Evolutionary conservation across 1,284 basidiomycete species (phyloP).

Genomic region (Apiotrichum brassicae): DNA sequence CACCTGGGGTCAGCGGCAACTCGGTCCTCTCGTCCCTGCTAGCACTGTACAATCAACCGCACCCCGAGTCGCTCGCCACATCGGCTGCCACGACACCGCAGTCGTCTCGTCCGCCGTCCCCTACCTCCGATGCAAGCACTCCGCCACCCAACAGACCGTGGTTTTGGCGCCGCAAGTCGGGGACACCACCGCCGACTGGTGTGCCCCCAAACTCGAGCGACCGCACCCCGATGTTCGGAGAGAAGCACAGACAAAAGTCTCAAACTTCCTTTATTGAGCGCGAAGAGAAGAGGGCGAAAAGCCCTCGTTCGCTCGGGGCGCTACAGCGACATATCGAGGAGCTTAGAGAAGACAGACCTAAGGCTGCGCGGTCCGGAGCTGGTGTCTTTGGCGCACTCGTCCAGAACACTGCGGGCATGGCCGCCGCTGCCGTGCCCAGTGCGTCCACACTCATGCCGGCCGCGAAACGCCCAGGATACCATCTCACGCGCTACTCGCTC

Average conservation of each 20-base stretch:
- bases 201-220: not conserved
- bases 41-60: constrained; percentile 37
- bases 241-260: not conserved
- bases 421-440: constrained; percentile 56
- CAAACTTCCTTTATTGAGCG: constrained; percentile 8
- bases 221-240: not conserved
- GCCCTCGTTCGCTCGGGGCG: constrained; percentile 15
- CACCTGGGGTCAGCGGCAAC: constrained; percentile 27
- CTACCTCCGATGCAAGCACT: constrained; percentile 23
- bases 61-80: constrained; percentile 25
- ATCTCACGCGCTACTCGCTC: constrained; percentile 55
- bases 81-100: constrained; percentile 25
- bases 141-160: constrained; percentile 13
- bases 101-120: constrained; percentile 31
- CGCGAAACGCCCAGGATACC: constrained; percentile 62
- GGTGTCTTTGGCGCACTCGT: constrained; percentile 70
- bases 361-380: constrained; percentile 54
- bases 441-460: constrained; percentile 58
- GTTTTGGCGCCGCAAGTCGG: not conserved
- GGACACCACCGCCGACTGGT: not conserved
- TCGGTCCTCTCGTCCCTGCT: constrained; percentile 42
- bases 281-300: not conserved
- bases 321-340: constrained; percentile 20
- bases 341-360: constrained; percentile 48
- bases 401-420: constrained; percentile 61